Evolutionary conservation across 495 filamentous ascomycete species (phyloP), one percentile per base, ranked within the genome.

Genomic region (Evernia prunastri): DNA sequence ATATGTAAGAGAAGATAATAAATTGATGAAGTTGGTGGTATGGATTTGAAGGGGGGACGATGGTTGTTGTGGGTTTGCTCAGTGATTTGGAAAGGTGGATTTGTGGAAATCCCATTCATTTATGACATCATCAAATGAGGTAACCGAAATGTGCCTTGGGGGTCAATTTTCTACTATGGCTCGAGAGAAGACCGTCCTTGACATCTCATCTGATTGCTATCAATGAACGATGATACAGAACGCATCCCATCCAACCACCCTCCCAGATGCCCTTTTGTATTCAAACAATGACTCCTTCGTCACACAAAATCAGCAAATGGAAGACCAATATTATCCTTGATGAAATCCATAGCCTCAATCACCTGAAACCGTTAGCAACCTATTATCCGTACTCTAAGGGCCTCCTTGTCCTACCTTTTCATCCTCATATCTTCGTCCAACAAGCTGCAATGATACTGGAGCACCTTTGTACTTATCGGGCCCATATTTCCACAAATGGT

Each of bases 371-470:
- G 15, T 69, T 61, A 60, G 37, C 29, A 12, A 45, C 37, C 15
- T n/a, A 17, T 20, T 59, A 42, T 11, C 9, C 10, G 36, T 25
- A 27, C 9, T 8, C 8, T 23, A 12, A 27, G 36, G 29, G 4
- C 25, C 17, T n/a, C 13, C 20, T 9, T 17, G n/a, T 59, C 66
- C 69, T 37, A 75, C 71, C 70, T 81, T 81, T 69, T 81, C 77
- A 59, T 79, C 77, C 29, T 79, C 77, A 63, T 70, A 77, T 58
- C 71, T 67, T 36, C 77, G 63, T 23, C 73, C 77, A 15, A 79
- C 74, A 27, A 79, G 72, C 61, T 79, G 77, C 59, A 79, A 59
- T 3, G 71, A 70, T 8, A 79, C 67, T n/a, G 77, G 77, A 20
- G 72, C 68, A 33, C 68, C 71, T 45, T 36, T 43, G 57, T 72